Evolutionary conservation across 352 stramenopile species (phyloP), one percentile per base, ranked within the genome.

Genomic region (Globisporangium sylvaticum): DNA sequence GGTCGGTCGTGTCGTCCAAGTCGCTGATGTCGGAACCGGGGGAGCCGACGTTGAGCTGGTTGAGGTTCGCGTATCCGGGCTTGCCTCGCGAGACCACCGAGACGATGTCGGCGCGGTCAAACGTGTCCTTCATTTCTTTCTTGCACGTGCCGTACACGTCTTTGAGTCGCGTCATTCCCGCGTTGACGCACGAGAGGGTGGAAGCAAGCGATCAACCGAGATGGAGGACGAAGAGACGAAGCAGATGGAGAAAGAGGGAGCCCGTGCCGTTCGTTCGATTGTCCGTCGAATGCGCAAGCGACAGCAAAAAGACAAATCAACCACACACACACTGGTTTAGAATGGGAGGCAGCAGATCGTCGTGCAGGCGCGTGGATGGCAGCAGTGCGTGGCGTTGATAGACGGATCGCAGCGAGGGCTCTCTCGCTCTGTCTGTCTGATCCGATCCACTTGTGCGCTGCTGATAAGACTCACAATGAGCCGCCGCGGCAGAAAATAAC

Each of bases 51-150:
- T 94, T 90, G 32, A 94, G 71, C 58, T 94, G 85, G 67, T 92
- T 91, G 55, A 94, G 81, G 64, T 94, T 94, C 5, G 85, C 85
- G 61, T 94, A 94, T 25, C 83, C 85, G 18, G 85, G 81, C 70
- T 91, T 91, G 67, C 79, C 80, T 46, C 83, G 77, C 63, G 74
- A 80, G n/a, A 89, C 80, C 60, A 84, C 83, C 48, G 81, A 76
- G 58, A 93, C 81, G 67, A 90, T 80, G 67, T 91, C 83, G 3
- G 67, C 62, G 64, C 80, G 72, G 31, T 92, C 83, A 68, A 92
- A 89, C 58, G 83, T 88, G 58, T 83, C 74, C 29, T 69, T 87
- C 83, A 94, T 92, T 69, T 93, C 85, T 77, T 91, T 89, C 71
- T 82, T 87, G 72, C 83, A 83, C 58, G 69, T 82, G 69, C 78